Evolutionary conservation across 768 basidiomycete genomes (phyloP), one percentile per base, ranked within the genome.

Genomic region (Mycena sanguinolenta): DNA sequence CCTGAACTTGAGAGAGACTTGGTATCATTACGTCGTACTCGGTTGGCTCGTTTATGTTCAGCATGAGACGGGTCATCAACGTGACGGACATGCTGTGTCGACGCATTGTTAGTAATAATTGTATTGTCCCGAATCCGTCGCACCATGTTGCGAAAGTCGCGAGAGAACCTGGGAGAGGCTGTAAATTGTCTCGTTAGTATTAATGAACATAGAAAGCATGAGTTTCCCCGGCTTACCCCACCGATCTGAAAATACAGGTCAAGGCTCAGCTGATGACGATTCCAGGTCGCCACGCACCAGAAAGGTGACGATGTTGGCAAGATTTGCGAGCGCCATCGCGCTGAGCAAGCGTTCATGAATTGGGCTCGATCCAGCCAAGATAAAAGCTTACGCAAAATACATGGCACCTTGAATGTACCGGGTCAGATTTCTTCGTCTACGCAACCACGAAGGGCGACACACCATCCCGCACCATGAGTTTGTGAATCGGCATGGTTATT

Each of bases 41-140:
- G 3, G 64, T 50, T 32, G 34, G 46, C 63, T 77, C 70, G 73
- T 82, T 75, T 16, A 83, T 74, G 73, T 83, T 81, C 58, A 82
- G 78, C 74, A 82, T 79, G 39, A 84, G 79, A 23, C 80, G 80
- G 14, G 81, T 79, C 77, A 82, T 77, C 74, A 83, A 74, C 4
- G 75, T 75, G 12, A 81, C 73, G n/a, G 82, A 79, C 60, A 50
- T 58, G 61, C 67, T 69, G 34, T 17, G 32, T 34, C 32, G 36
- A 12, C 3, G 32, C 2, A 39, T n/a, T n/a, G 21, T 46, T 7
- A n/a, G 44, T n/a, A 25, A 14, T 21, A 8, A 8, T 4, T 21
- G 52, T 19, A 12, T 2, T 34, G 32, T 10, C 32, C 32, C 17
- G 34, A 14, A 50, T 30, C 2, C 17, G 12, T 2, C 9, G 21